Percentiles rank a stretch among this genome's conserved stretches.
phyloP scores from a whole-genome alignment of 768 basidiomycete genomes.

The Stropharia rugosoannulata region DNA sequence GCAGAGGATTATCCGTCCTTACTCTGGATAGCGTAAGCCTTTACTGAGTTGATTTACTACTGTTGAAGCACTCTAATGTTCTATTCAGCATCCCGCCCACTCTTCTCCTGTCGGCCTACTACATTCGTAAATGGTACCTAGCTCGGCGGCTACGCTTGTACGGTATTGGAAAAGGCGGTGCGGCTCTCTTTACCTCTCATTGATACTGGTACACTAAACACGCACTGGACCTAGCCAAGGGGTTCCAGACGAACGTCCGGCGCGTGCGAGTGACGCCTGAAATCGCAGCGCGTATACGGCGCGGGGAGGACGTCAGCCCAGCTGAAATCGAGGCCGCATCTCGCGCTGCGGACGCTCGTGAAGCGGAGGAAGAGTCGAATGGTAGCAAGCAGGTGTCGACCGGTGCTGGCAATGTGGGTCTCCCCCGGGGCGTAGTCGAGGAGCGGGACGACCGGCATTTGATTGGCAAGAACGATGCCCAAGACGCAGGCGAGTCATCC shows the following conservation, averaged over 20 bases:
- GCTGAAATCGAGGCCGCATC: constrained; percentile 51
- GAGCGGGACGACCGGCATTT: constrained; percentile 22
- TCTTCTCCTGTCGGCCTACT: constrained; percentile 44
- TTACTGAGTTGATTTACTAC: neutral
- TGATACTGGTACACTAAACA: neutral
- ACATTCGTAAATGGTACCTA: constrained; percentile 49
- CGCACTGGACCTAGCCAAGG: constrained; percentile 35
- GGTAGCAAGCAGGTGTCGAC: constrained; percentile 1
- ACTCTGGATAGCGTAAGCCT: constrained; percentile 46
- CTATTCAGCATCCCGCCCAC: constrained; percentile 40
- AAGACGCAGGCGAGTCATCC: constrained; percentile 23
- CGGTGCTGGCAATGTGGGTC: constrained; percentile 6
- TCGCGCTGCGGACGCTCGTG: constrained; percentile 38
- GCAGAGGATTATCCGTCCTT: constrained; percentile 36
- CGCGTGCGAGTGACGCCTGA: constrained; percentile 52
- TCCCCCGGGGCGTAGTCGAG: constrained; percentile 23
- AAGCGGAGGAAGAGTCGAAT: constrained; percentile 14
- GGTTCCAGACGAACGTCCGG: constrained; percentile 55
- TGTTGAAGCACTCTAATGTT: constrained; percentile 1
- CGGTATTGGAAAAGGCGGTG: constrained; percentile 59
- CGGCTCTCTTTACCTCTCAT: constrained; percentile 8
- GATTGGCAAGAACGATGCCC: constrained; percentile 8
- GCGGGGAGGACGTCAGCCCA: constrained; percentile 52
- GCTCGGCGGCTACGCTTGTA: constrained; percentile 42
- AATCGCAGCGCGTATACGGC: constrained; percentile 49